Conservation (phyloP, 2,329 filamentous ascomycete genomes). For the Botryotinia globosa region DNA sequence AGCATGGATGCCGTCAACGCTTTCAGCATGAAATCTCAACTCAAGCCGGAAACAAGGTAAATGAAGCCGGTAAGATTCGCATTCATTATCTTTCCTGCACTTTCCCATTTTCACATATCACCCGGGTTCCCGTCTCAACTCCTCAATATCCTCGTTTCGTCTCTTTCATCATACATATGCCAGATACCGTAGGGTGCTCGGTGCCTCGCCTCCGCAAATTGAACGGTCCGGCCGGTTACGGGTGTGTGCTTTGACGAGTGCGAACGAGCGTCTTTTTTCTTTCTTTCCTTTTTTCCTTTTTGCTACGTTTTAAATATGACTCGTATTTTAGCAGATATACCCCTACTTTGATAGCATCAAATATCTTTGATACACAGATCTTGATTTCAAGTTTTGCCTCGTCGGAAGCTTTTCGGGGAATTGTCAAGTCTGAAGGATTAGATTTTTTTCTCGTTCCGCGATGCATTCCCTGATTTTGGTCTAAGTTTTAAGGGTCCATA, state of each 20-base stretch:
- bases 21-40: neutral
- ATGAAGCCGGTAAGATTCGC: neutral
- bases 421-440: neutral
- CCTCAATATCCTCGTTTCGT: neutral
- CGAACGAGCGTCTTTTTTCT: neutral
- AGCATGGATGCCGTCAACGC: neutral
- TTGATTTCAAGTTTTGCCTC: neutral
- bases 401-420: conserved; percentile 11
- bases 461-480: neutral
- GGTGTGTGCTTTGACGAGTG: conserved; percentile 10
- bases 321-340: conserved; percentile 1
- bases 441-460: conserved; percentile 5
- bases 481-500: neutral
- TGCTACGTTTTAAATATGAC: neutral
- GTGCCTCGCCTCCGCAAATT: conserved; percentile 12
- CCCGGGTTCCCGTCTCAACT: conserved; percentile 4
- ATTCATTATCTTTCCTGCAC: neutral
- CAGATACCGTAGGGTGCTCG: conserved; percentile 7
- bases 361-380: neutral
- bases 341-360: neutral
- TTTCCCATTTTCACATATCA: neutral
- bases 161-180: conserved; percentile 3
- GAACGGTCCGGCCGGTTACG: conserved; percentile 13
- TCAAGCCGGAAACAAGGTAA: neutral
- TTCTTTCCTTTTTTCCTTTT: neutral